Evolutionary conservation across 257 asterid species (phyloP).

Genomic region (Plectranthus barbatus): DNA sequence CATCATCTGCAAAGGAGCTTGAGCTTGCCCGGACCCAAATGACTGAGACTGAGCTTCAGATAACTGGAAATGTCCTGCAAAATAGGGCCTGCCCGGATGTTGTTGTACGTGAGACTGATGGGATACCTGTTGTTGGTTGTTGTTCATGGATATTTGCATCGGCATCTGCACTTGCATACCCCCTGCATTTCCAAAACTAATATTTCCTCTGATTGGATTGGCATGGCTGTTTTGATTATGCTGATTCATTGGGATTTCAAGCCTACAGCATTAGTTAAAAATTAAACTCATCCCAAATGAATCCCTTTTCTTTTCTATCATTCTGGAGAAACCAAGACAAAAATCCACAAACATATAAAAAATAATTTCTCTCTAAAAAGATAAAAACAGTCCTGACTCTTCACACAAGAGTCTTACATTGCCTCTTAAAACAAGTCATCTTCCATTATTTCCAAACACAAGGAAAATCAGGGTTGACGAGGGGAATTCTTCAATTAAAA

Average conservation of each 20-base stretch:
- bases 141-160: conserved; percentile 30
- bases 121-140: conserved; percentile 30
- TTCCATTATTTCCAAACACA: background rate
- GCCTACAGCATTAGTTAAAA: conserved; percentile 7
- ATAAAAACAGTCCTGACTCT: too few species aligned
- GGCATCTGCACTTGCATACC: conserved; percentile 19
- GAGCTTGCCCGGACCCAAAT: conserved; percentile 21
- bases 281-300: background rate
- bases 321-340: background rate
- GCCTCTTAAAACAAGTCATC: background rate
- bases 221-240: conserved; percentile 24
- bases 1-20: conserved; percentile 28
- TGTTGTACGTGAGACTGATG: conserved; percentile 38
- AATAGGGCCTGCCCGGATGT: conserved; percentile 42
- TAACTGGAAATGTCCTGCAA: conserved; percentile 59
- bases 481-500: background rate
- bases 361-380: too few species aligned
- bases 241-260: conserved; percentile 28
- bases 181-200: conserved; percentile 29
- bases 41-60: conserved; percentile 36
- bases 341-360: background rate
- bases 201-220: conserved; percentile 30
- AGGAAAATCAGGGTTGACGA: background rate
- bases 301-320: background rate
- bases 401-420: background rate